Base-by-base conservation (phyloP, 1,139 yeast species). In the Geotrichum histeridarum region DNA sequence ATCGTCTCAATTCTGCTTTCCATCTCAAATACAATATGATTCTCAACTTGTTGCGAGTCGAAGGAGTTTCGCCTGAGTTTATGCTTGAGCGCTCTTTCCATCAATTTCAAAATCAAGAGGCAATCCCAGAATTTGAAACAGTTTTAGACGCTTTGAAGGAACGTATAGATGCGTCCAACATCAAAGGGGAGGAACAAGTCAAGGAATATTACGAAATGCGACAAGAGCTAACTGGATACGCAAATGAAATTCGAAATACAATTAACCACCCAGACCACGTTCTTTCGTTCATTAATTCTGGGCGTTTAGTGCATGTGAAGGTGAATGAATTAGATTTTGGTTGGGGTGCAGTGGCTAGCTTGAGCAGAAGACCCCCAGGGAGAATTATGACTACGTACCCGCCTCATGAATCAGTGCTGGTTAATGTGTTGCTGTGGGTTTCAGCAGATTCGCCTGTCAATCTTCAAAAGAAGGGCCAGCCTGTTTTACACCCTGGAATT, bases 21-120 rank as follows among this genome's bases (percentile, higher is more conserved):
- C 97, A 91, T 68, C 75, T 94, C 59, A 96, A 97, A 14, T 94
- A 94, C 71, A 94, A 93, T 69, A 94, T 94, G 99, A 88, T 93
- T 67, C 78, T 93, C 69, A 94, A 94, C 67, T 77, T 94, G 69
- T 82, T 93, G 86, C 82, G 99, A 68, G 99, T 94, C 15, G 99
- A 93, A 72, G 99, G 99, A 57, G 89, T 94, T 54, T 90, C 98
- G 0, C 99, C 99, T 0, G 99, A 94, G 70, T 94, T 86, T 61
- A 91, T 94, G 97, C 78, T 94, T 63, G 95, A 90, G 67, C 81
- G 86, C 62, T 93, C 99, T 3, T 94, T 94, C 66, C 91, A 76
- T 73, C 99, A 94, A 72, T 94, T 91, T 68, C 99, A 94, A 70
- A 91, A 87, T 68, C 90, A 93, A 8, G 81, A 94, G 8, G 82